Conservation (phyloP, 176 grass and related monocot species). For the Oropetium thomaeum region DNA sequence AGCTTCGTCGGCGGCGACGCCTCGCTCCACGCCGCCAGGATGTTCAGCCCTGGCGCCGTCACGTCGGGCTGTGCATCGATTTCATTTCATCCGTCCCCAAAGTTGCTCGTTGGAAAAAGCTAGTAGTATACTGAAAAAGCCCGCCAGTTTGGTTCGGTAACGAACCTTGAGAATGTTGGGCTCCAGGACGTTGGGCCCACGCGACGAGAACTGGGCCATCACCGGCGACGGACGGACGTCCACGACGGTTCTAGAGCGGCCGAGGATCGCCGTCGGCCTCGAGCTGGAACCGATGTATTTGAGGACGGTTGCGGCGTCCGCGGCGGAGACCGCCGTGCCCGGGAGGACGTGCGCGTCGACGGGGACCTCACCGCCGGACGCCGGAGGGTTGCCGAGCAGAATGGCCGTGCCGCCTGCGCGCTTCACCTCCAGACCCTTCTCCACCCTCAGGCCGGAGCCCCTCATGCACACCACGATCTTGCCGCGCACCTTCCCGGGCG, state of each 20-base stretch:
- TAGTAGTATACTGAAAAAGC: no score
- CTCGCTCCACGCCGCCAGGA: constrained; percentile 95
- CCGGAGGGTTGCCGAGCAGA: constrained; percentile 64
- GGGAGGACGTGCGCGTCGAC: constrained; percentile 88
- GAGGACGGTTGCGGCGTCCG: constrained; percentile 46
- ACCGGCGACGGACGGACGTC: constrained; percentile 62
- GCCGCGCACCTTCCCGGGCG: constrained; percentile 49
- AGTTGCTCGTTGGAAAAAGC: no score
- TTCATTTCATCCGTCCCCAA: no score
- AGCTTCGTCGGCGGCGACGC: constrained; percentile 86
- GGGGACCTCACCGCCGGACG: constrained; percentile 64
- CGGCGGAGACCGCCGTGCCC: constrained; percentile 57
- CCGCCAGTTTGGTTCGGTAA: background rate
- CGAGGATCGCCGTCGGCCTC: constrained; percentile 42
- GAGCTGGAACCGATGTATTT: constrained; percentile 53
- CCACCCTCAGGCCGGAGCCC: constrained; percentile 63
- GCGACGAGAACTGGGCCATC: constrained; percentile 91
- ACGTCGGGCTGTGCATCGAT: constrained; percentile 60
- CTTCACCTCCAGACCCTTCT: constrained; percentile 87
- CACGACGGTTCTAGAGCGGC: constrained; percentile 49
- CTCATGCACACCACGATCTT: constrained; percentile 86
- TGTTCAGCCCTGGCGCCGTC: constrained; percentile 84
- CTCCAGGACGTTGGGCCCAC: constrained; percentile 75
- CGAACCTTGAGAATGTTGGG: constrained; percentile 83
- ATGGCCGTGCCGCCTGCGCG: constrained; percentile 81